Percentiles rank a stretch among this genome's conserved stretches.
Conservation (phyloP, 2,329 filamentous ascomycete genomes). For the Fusarium pseudocircinatum region DNA sequence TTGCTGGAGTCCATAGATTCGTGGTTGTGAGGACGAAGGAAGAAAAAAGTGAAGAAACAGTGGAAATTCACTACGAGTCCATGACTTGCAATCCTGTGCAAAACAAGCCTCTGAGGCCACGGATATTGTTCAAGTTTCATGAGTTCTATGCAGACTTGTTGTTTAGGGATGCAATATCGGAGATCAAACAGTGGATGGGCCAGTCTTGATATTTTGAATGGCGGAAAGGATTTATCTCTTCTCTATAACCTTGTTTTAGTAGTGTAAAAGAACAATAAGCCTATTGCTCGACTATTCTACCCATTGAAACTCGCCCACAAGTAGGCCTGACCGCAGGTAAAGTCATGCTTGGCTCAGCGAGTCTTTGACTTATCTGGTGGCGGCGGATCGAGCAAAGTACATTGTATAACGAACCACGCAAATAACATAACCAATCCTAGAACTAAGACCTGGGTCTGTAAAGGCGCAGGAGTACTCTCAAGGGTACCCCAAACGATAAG, state of each 20-base stretch:
- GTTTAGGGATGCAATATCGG: conserved; percentile 41
- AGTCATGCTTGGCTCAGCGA: not conserved
- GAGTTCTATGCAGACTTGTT: conserved; percentile 38
- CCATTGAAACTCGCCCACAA: not conserved
- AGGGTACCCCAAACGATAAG: not conserved
- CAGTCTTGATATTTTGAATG: not conserved
- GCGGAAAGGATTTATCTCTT: not conserved
- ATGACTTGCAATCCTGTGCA: conserved; percentile 41
- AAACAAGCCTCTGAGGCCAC: conserved; percentile 25
- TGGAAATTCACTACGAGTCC: conserved; percentile 38
- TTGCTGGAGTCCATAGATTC: conserved; percentile 46
- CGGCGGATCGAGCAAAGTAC: not conserved
- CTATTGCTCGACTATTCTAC: not conserved
- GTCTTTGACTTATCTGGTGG: not conserved
- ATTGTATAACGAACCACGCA: not conserved
- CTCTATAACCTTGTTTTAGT: not conserved
- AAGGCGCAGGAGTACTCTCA: not conserved
- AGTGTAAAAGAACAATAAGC: not conserved
- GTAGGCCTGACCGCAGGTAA: not conserved
- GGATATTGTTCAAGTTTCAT: conserved; percentile 38
- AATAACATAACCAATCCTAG: not conserved
- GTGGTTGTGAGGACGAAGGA: conserved; percentile 32
- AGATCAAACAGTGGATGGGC: conserved; percentile 30
- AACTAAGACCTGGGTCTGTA: not conserved
- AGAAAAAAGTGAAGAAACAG: not conserved